These are phyloP conservation scores for Pulveroboletus frians DNA, from an alignment of 768 basidiomycete genomes.

Conservation along the genomic window DNA sequence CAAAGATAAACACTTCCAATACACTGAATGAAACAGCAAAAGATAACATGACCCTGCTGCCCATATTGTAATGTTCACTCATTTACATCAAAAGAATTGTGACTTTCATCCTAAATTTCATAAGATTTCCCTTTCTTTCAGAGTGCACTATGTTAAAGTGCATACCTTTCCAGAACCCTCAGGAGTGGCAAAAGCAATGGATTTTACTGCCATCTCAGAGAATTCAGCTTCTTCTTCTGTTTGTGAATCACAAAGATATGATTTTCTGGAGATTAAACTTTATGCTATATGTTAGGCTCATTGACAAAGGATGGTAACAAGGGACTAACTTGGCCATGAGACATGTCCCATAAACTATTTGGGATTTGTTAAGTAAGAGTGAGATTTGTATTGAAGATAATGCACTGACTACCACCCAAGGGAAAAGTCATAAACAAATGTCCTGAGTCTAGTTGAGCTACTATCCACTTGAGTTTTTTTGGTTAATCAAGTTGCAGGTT, in stretches of 20 bases:
- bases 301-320: background rate
- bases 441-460: constrained; percentile 8
- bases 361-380: background rate
- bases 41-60: background rate
- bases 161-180: constrained; percentile 1
- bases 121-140: background rate
- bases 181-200: constrained; percentile 8
- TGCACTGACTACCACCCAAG: constrained; percentile 20
- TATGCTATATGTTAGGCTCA: background rate
- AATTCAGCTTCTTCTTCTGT: background rate
- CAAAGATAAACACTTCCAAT: too few relatives aligned
- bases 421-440: constrained; percentile 26
- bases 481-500: background rate
- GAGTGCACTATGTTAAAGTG: background rate
- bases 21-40: too few relatives aligned
- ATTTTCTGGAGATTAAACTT: constrained; percentile 27
- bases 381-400: background rate
- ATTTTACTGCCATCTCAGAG: background rate
- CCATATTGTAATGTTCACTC: background rate
- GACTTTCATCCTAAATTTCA: background rate
- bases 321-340: constrained; percentile 26
- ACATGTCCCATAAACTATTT: constrained; percentile 25
- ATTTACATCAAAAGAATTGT: background rate
- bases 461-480: constrained; percentile 15
- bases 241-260: constrained; percentile 16